These are phyloP conservation scores for Phlyctochytrium planicorne DNA, from an alignment of 192 early-diverging fungal genomes.

Conservation along the genomic window DNA sequence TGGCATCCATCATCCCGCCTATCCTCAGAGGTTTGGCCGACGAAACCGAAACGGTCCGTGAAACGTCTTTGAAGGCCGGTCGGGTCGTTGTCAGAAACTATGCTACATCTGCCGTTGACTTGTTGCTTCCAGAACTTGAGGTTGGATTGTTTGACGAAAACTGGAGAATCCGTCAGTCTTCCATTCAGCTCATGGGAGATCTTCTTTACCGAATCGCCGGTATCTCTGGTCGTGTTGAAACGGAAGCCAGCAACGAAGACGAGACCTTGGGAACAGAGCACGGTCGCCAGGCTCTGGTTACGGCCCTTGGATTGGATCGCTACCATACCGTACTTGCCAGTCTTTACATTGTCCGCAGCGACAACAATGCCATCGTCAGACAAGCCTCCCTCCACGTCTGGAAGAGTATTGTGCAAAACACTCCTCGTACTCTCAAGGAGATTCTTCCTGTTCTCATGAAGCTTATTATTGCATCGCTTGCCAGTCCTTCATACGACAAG, in stretches of 20 bases:
- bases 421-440: constrained; percentile 94
- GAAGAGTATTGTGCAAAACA: constrained; percentile 95
- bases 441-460: constrained; percentile 90
- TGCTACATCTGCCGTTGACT: constrained; percentile 79
- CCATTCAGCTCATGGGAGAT: constrained; percentile 93
- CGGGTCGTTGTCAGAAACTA: constrained; percentile 92
- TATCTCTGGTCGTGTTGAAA: constrained; percentile 62
- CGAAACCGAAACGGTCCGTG: constrained; percentile 90
- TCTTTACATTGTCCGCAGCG: constrained; percentile 89
- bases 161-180: constrained; percentile 96
- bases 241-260: constrained; percentile 56
- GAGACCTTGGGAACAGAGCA: constrained; percentile 66
- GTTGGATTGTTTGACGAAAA: constrained; percentile 84
- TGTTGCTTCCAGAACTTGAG: constrained; percentile 89
- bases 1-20: constrained; percentile 82
- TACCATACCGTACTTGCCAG: constrained; percentile 83
- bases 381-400: constrained; percentile 88
- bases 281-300: constrained; percentile 66
- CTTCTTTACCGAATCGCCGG: constrained; percentile 91
- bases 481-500: constrained; percentile 71
- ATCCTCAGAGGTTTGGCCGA: constrained; percentile 92
- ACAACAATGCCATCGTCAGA: constrained; percentile 77
- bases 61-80: constrained; percentile 88
- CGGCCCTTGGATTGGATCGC: constrained; percentile 83
- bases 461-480: constrained; percentile 80